A percentile compares a stretch with the other conserved stretches of the same genome.
Conservation (phyloP, 441 rosid species). For the Jatropha multifida region DNA sequence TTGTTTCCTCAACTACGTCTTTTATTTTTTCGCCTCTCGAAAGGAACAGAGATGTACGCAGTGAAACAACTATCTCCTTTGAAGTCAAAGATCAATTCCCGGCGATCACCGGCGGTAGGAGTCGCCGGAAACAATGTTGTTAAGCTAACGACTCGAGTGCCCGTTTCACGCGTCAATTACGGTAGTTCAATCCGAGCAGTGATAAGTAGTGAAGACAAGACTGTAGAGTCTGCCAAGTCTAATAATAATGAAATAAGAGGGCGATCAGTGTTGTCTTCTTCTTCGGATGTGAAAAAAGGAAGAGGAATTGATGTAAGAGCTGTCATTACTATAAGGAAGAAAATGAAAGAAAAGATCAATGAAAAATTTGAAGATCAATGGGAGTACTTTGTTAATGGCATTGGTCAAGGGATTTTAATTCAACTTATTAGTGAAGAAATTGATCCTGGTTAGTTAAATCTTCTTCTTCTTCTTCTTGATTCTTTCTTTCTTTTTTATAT, state of each 20-base stretch:
- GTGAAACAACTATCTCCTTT: conserved; percentile 34
- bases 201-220: conserved; percentile 65
- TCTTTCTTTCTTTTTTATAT: neutral
- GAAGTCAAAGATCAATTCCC: conserved; percentile 40
- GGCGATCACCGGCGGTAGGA: conserved; percentile 32
- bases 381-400: conserved; percentile 69
- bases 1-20: too few species aligned
- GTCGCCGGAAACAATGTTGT: conserved; percentile 8
- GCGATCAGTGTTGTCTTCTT: conserved; percentile 18
- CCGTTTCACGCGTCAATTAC: conserved; percentile 14
- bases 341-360: conserved; percentile 62
- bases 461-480: neutral
- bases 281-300: conserved; percentile 18
- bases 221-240: conserved; percentile 39
- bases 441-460: conserved; percentile 66
- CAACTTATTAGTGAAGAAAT: conserved; percentile 81
- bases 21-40: too few species aligned
- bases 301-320: conserved; percentile 52
- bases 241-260: conserved; percentile 21
- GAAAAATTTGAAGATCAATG: conserved; percentile 73
- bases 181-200: conserved; percentile 45
- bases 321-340: conserved; percentile 71
- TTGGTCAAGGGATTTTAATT: conserved; percentile 78
- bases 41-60: conserved; percentile 32
- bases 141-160: conserved; percentile 8